phyloP scores from a whole-genome alignment of 75 land plant species.

The Pinus tabuliformis region DNA sequence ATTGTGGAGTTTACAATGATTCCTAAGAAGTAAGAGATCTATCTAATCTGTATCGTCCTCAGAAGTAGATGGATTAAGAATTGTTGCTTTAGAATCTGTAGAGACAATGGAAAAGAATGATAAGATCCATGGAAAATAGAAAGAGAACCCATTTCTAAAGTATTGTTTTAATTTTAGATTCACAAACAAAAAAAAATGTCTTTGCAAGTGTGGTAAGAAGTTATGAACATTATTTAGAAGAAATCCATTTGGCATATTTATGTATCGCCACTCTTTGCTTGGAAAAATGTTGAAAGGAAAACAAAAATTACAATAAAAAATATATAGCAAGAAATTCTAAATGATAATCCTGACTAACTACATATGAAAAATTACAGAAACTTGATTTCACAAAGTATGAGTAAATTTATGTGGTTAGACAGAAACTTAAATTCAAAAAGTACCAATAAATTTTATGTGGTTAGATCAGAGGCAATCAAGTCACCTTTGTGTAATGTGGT shows the following conservation, averaged over 20 bases:
- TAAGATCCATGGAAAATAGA: no score
- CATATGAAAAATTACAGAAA: not conserved
- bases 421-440: not conserved
- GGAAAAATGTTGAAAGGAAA: conserved; percentile 1
- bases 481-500: conserved; percentile 36
- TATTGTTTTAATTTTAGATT: no score
- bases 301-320: not conserved
- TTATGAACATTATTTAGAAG: no score
- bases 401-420: not conserved
- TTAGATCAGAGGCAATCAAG: not conserved
- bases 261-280: conserved; percentile 38
- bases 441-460: not conserved
- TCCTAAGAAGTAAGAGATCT: no score
- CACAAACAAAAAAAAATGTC: no score
- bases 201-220: no score
- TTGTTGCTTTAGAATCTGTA: no score
- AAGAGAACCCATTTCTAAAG: no score
- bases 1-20: no score
- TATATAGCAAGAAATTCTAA: not conserved
- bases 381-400: not conserved
- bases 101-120: no score
- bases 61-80: no score
- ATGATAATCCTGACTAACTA: not conserved
- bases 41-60: no score
- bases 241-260: not conserved